Conservation (phyloP, 768 basidiomycete species). For the Solioccasus polychromus region DNA sequence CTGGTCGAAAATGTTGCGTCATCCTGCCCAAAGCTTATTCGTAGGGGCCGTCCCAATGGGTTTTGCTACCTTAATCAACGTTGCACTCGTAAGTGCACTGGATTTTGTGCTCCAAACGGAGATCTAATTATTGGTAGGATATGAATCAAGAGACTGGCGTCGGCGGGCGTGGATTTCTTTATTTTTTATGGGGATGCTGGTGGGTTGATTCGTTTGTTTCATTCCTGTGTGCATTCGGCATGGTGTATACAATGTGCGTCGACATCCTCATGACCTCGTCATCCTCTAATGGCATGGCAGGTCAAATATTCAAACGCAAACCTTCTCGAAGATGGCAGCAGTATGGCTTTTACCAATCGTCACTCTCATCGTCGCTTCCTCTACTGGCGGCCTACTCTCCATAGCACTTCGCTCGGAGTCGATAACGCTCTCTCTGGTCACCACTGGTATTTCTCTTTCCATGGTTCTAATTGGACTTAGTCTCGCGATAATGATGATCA, state of each 20-base stretch:
- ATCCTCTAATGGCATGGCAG: slow-evolving; percentile 27
- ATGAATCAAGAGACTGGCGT: slow-evolving; percentile 36
- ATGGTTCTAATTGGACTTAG: slow-evolving; percentile 46
- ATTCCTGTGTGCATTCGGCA: slow-evolving; percentile 44
- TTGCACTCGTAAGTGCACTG: slow-evolving; percentile 32
- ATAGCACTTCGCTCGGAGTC: slow-evolving; percentile 36
- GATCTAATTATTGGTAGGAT: slow-evolving; percentile 13
- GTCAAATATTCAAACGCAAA: slow-evolving; percentile 44
- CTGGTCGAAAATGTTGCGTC: slow-evolving; percentile 46
- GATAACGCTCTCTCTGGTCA: slow-evolving; percentile 38
- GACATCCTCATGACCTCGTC: neutral
- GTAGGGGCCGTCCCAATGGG: slow-evolving; percentile 46
- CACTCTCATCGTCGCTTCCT: slow-evolving; percentile 50
- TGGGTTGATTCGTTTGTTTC: slow-evolving; percentile 46
- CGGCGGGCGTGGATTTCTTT: slow-evolving; percentile 38
- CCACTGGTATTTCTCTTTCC: slow-evolving; percentile 41
- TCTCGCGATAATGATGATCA: slow-evolving; percentile 48
- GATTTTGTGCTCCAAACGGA: neutral
- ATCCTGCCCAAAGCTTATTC: slow-evolving; percentile 45
- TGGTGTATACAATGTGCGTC: slow-evolving; percentile 46
- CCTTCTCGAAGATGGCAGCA: slow-evolving; percentile 38
- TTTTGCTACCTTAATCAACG: slow-evolving; percentile 41
- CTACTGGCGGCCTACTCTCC: slow-evolving; percentile 47
- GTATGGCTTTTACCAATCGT: slow-evolving; percentile 53
- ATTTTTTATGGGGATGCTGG: slow-evolving; percentile 48